Percentiles rank a stretch among this genome's conserved stretches.
These are phyloP conservation scores for rapeseed (Brassica napus) DNA, from an alignment of 345 rosid genomes.

Conservation along the genomic window Da-Ae NC_063451.1:42017001-42017500, in stretches of 20 bases:
- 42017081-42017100: neutral
- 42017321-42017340: neutral
- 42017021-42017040: neutral
- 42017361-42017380: neutral
- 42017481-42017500: neutral
- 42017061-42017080: constrained; percentile 15
- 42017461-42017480: neutral
- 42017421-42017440: neutral
- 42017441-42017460: neutral
- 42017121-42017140: neutral
- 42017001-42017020: neutral
- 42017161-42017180: neutral
- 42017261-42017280: neutral
- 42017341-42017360: neutral
- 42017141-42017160: neutral
- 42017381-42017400: neutral
- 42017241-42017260: neutral
- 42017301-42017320: neutral
- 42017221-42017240: neutral
- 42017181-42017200: neutral
- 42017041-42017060: neutral
- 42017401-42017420: neutral
- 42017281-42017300: neutral
- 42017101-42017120: neutral
- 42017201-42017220: neutral